A percentile compares a stretch with the other conserved stretches of the same genome.
Evolutionary conservation across 768 basidiomycete species (phyloP).

Genomic region (Vararia minispora): DNA sequence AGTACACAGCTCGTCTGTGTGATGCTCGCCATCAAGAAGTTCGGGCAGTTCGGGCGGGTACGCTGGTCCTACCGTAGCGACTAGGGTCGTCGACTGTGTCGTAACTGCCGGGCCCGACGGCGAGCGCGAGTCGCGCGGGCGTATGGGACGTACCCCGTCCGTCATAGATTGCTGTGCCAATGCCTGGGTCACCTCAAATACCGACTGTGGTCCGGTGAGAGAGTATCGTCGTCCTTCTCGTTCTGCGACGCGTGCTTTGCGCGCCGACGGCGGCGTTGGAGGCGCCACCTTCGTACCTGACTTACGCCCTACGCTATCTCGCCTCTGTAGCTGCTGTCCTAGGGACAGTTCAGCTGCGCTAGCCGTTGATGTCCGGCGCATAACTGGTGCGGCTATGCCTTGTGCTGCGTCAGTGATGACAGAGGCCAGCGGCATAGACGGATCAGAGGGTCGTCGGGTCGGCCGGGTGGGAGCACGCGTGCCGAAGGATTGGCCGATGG

Average conservation of each 20-base stretch:
- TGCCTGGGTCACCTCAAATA: slow-evolving; percentile 13
- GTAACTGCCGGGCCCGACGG: slow-evolving; percentile 41
- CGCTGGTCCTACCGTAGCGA: slow-evolving; percentile 9
- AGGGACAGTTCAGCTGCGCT: slow-evolving; percentile 10
- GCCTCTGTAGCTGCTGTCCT: slow-evolving; percentile 7
- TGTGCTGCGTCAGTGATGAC: slow-evolving; percentile 2
- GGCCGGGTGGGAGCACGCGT: not conserved
- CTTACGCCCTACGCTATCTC: too few relatives aligned
- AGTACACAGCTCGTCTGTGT: slow-evolving; percentile 84
- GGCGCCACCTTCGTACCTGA: slow-evolving; percentile 4
- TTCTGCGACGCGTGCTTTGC: too few relatives aligned
- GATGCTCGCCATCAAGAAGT: slow-evolving; percentile 80
- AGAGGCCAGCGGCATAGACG: not conserved
- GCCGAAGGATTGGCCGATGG: not conserved
- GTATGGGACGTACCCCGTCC: slow-evolving; percentile 9
- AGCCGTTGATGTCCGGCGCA: slow-evolving; percentile 4
- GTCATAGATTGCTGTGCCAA: not conserved
- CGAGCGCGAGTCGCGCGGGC: slow-evolving; percentile 43
- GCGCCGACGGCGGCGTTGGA: slow-evolving; percentile 2
- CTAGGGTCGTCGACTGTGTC: slow-evolving; percentile 19
- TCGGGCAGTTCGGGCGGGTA: slow-evolving; percentile 47
- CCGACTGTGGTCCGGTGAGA: slow-evolving; percentile 3
- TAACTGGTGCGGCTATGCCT: slow-evolving; percentile 8
- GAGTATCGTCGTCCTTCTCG: slow-evolving; percentile 10
- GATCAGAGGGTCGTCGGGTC: slow-evolving; percentile 10